Conservation (phyloP, 495 filamentous ascomycete genomes). For the Talaromyces liani region DNA sequence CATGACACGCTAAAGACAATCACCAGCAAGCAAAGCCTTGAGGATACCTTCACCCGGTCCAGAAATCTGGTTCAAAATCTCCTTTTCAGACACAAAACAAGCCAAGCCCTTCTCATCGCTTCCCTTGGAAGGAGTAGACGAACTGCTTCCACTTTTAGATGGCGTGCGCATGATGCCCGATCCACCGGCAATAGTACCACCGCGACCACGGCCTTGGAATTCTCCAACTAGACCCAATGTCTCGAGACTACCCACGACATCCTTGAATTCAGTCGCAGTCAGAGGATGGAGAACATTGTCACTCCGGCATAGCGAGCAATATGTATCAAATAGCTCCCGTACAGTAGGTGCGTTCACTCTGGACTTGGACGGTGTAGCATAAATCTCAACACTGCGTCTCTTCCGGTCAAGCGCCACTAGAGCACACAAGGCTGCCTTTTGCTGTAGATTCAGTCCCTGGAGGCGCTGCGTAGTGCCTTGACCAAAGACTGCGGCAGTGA, state of each 20-base stretch:
- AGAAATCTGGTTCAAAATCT: constrained; percentile 63
- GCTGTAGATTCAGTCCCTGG: constrained; percentile 83
- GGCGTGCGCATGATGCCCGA: constrained; percentile 46
- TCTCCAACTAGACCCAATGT: constrained; percentile 72
- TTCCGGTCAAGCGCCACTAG: constrained; percentile 71
- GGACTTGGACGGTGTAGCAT: constrained; percentile 51
- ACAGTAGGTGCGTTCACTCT: constrained; percentile 58
- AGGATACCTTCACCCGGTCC: constrained; percentile 55
- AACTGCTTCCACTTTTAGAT: constrained; percentile 46
- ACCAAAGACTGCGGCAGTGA: constrained; percentile 79
- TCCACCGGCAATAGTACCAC: constrained; percentile 46
- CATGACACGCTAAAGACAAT: constrained; percentile 12
- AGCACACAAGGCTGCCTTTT: constrained; percentile 90
- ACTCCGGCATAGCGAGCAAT: constrained; percentile 68
- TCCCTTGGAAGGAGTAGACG: constrained; percentile 23
- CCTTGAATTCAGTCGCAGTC: constrained; percentile 82
- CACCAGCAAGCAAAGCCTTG: constrained; percentile 32
- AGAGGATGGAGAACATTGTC: constrained; percentile 83
- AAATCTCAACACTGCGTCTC: constrained; percentile 26
- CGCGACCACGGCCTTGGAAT: constrained; percentile 62
- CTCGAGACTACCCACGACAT: constrained; percentile 85
- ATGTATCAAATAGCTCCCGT: constrained; percentile 71
- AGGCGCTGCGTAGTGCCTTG: constrained; percentile 78
- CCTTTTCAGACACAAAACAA: constrained; percentile 70
- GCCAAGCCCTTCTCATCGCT: constrained; percentile 63